A percentile compares a stretch with the other conserved stretches of the same genome.
phyloP scores from a whole-genome alignment of 2,329 filamentous ascomycete species.

The Aspergillus pseudotamarii region DNA sequence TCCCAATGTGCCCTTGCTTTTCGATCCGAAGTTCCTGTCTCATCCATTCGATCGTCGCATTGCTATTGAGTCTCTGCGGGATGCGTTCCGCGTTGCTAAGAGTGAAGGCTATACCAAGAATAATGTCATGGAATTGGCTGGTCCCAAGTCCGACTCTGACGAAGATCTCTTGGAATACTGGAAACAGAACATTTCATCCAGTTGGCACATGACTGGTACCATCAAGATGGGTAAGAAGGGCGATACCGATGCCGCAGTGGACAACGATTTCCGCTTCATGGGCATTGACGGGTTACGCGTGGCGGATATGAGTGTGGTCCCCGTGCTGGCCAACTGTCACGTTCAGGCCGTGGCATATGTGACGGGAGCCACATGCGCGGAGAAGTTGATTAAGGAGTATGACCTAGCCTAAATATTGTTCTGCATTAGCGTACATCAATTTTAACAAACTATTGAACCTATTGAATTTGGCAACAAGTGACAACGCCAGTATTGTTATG shows the following conservation, averaged over 20 bases:
- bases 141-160: constrained; percentile 3
- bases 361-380: constrained; percentile 55
- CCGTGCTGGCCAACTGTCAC: constrained; percentile 51
- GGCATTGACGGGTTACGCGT: constrained; percentile 44
- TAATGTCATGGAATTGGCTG: constrained; percentile 43
- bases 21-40: constrained; percentile 57
- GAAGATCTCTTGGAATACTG: constrained; percentile 57
- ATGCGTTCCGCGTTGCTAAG: constrained; percentile 46
- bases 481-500: background rate
- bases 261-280: constrained; percentile 44
- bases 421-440: background rate
- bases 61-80: constrained; percentile 54
- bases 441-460: background rate
- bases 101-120: constrained; percentile 51
- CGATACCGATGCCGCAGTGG: constrained; percentile 51
- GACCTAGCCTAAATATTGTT: constrained; percentile 24
- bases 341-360: constrained; percentile 58
- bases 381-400: constrained; percentile 53
- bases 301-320: constrained; percentile 48
- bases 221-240: constrained; percentile 57
- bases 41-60: constrained; percentile 58
- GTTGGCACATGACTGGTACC: constrained; percentile 61
- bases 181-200: constrained; percentile 48
- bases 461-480: background rate
- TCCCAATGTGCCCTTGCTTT: constrained; percentile 53